Base-by-base conservation (phyloP, 192 early-diverging fungal genomes). In the Paraglomus occultum region DNA sequence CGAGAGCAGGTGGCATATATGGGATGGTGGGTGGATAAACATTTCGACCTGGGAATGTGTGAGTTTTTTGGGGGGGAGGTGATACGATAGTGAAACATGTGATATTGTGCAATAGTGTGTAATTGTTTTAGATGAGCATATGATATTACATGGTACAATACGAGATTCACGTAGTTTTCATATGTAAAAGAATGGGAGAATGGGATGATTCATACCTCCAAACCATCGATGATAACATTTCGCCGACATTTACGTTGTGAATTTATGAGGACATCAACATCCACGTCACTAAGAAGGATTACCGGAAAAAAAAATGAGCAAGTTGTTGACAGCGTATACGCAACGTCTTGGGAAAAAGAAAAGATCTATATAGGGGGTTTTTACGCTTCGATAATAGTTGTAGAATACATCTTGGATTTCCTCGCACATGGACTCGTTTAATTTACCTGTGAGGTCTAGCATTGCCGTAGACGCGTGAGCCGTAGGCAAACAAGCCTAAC, bases 371-470 rank as follows among this genome's bases (percentile, higher is more conserved):
- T 31, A 31, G 1, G 31, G 1, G 31, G 31, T 3, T 31, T 2
- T 31, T 31, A 2, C 31, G 31, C 31, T 31, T 31, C 31, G 31
- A 31, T 3, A 31, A 31, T 31, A 31, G 31, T 31, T 31, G n/a
- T n/a, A n/a, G n/a, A n/a, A 31, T 31, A 31, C 31, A 31, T 31
- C 31, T 31, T 31, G 31, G 31, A 31, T 31, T 31, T 31, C 31
- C 31, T 31, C 3, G 31, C 31, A 31, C 31, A 31, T 3, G 31
- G 31, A 2, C 31, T 31, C 31, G 1, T 3, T 31, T 31, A 31
- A 31, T 31, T 39, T 38, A 65, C 63, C 63, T 65, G n/a, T 65
- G 63, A 6, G 63, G 63, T 51, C 63, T 38, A 65, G 63, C 63
- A 23, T 65, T 65, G 10, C 63, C 63, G 15, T 65, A 65, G 39